phyloP scores from a whole-genome alignment of 352 stramenopile species.

The Pythium phragmitis region DNA sequence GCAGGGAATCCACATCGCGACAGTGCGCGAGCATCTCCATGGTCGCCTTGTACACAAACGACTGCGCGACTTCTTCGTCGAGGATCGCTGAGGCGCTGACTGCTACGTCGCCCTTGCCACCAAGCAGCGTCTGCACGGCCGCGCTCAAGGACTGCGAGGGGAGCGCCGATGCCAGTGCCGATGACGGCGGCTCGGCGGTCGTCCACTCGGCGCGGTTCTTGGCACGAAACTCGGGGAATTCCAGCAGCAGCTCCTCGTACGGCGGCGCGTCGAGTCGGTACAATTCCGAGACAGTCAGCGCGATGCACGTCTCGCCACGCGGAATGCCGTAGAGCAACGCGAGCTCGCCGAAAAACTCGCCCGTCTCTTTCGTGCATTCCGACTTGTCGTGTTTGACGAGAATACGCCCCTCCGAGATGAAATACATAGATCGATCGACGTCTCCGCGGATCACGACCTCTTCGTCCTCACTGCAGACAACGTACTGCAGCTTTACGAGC shows the following conservation, averaged over 20 bases:
- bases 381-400: conserved; percentile 52
- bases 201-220: conserved; percentile 60
- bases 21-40: conserved; percentile 54
- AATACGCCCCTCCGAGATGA: conserved; percentile 61
- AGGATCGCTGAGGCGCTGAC: conserved; percentile 9
- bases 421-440: conserved; percentile 80
- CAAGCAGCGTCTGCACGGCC: conserved; percentile 10
- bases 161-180: conserved; percentile 24
- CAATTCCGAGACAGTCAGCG: conserved; percentile 53
- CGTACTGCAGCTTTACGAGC: conserved; percentile 53
- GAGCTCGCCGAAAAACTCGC: conserved; percentile 64
- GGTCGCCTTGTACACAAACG: conserved; percentile 48
- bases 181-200: conserved; percentile 27
- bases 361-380: conserved; percentile 49
- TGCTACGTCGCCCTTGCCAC: not conserved
- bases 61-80: conserved; percentile 44
- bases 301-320: conserved; percentile 59
- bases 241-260: conserved; percentile 59
- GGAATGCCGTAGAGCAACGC: conserved; percentile 61
- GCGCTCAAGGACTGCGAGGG: conserved; percentile 17
- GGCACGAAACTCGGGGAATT: conserved; percentile 66
- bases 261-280: conserved; percentile 63
- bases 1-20: conserved; percentile 40
- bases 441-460: conserved; percentile 71
- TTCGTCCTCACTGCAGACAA: conserved; percentile 63